Evolutionary conservation across 139 green algal genomes (phyloP).

Genomic region (Tetraselmis chui): DNA sequence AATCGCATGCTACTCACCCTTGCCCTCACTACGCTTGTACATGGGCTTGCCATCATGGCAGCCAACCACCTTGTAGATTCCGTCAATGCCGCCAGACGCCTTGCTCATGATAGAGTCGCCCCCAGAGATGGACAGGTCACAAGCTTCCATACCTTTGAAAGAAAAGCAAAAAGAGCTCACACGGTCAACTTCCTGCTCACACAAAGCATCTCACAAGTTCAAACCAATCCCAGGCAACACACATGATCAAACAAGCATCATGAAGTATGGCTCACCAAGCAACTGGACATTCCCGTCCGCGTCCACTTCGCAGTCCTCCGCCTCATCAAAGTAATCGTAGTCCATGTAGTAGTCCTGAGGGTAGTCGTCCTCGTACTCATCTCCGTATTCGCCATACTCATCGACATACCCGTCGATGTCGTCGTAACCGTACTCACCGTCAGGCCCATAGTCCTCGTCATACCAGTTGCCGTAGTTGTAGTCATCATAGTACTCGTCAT

Average conservation of each 20-base stretch:
- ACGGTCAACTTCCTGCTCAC: too few species aligned
- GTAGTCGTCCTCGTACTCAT: conserved; percentile 20
- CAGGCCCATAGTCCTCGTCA: conserved; percentile 12
- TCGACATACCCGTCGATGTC: conserved; percentile 5
- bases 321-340: conserved; percentile 7
- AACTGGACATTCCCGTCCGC: conserved; percentile 26
- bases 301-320: conserved; percentile 38
- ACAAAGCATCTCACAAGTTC: too few species aligned
- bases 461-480: conserved; percentile 16
- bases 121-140: conserved; percentile 28
- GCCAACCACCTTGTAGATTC: conserved; percentile 37
- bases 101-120: conserved; percentile 23
- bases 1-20: too few species aligned
- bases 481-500: conserved; percentile 22
- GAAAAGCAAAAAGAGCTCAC: background rate
- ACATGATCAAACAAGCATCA: background rate
- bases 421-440: conserved; percentile 14
- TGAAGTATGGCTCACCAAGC: background rate
- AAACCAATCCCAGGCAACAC: too few species aligned
- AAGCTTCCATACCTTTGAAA: conserved; percentile 18
- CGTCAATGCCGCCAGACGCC: conserved; percentile 35
- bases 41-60: conserved; percentile 51
- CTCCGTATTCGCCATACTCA: conserved; percentile 10
- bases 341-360: background rate
- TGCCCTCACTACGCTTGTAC: conserved; percentile 38